Base-by-base conservation (phyloP, 2,329 filamentous ascomycete genomes). In the Aureobasidium mangrovei region DNA sequence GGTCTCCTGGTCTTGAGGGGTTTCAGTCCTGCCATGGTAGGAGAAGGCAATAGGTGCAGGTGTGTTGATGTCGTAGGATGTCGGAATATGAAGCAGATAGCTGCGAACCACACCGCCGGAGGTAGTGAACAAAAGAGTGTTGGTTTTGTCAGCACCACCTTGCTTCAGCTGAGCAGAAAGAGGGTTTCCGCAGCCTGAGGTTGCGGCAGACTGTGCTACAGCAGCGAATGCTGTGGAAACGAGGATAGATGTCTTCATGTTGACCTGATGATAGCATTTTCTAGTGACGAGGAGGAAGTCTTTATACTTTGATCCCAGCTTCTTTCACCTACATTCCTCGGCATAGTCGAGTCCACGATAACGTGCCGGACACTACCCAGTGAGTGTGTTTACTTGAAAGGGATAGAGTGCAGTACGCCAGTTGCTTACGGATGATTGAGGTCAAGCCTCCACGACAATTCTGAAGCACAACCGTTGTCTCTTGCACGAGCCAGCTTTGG, bases 11-110 rank as follows among this genome's bases (percentile, higher is more conserved):
- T 67, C 64, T 38, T 63, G 58, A 38, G 69, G 67, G 31, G 65
- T 63, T 47, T 70, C 67, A 18, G 58, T 61, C 4, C 70, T 67
- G 4, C 75, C 76, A 55, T 78, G 75, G 59, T 72, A 78, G 4
- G 76, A 76, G 33, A 78, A 64, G 35, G 77, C 74, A 29, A 78
- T 53, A 0, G 73, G 69, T 0, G 68, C 62, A 2, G 71, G 65
- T 1, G 53, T 67, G 44, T 65, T 62, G 8, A 56, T 56, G 26
- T 71, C 58, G 62, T 77, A 77, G 36, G 62, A 65, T 33, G 65
- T 45, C 1, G 72, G 71, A 4, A 73, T 60, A 44, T 72, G 68
- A 4, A 74, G 54, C 12, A 69, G 64, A 43, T 70, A 72, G 27
- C 61, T 63, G 4, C 70, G 67, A 24, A 63, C 18, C 9, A 54